A percentile compares a stretch with the other conserved stretches of the same genome.
These are phyloP conservation scores for Coniella lustricola DNA, from an alignment of 2,329 filamentous ascomycete genomes.

Conservation along the genomic window DNA sequence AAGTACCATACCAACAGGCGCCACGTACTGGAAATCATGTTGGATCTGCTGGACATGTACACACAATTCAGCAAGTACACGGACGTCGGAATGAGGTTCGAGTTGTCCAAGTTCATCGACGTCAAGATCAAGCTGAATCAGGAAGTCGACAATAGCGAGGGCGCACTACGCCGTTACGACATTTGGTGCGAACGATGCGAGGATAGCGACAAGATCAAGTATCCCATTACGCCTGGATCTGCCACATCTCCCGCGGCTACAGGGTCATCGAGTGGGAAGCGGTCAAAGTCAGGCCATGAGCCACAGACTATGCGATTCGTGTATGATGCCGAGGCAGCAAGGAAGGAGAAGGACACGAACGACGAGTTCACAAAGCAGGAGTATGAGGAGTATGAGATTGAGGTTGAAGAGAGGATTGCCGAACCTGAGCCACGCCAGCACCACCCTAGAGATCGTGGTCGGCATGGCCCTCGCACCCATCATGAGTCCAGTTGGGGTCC, in stretches of 20 bases:
- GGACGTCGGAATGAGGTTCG: conserved; percentile 63
- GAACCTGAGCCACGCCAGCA: conserved; percentile 23
- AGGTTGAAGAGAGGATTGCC: conserved; percentile 60
- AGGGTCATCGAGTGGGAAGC: conserved; percentile 33
- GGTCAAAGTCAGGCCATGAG: conserved; percentile 32
- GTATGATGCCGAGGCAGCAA: conserved; percentile 70
- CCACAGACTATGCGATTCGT: conserved; percentile 80
- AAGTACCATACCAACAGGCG: conserved; percentile 40
- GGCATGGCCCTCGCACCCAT: conserved; percentile 14
- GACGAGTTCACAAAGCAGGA: conserved; percentile 64
- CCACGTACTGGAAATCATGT: conserved; percentile 65
- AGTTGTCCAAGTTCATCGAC: conserved; percentile 72
- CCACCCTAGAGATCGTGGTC: conserved; percentile 15
- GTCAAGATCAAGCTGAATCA: conserved; percentile 83
- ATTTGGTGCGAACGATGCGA: conserved; percentile 50
- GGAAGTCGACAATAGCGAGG: conserved; percentile 58
- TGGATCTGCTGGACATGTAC: conserved; percentile 88
- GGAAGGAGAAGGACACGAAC: conserved; percentile 62
- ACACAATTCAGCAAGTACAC: conserved; percentile 74
- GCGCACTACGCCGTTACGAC: conserved; percentile 53
- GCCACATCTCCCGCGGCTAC: conserved; percentile 34
- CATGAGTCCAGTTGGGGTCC: conserved; percentile 14
- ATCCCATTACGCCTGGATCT: conserved; percentile 29
- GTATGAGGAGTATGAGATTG: conserved; percentile 69
- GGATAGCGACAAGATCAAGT: conserved; percentile 27